These are phyloP conservation scores for Crithidia sp. DNA, from an alignment of 208 protist genomes.

Conservation along the genomic window DNA sequence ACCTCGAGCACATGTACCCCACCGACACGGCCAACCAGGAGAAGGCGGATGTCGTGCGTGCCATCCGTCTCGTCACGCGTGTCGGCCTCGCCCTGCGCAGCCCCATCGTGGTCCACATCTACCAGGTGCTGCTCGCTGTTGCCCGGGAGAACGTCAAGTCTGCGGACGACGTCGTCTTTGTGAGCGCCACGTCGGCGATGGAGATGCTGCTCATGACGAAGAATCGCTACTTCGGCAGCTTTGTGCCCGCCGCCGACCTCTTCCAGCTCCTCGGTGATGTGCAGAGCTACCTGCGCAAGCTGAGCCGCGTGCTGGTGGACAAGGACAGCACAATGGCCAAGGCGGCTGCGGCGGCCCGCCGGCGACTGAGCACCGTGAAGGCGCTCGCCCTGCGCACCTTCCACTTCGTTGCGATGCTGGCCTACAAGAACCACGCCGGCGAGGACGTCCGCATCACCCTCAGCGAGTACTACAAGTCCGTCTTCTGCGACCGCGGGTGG, in stretches of 20 bases:
- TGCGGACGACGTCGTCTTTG: constrained; percentile 82
- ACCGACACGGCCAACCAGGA: constrained; percentile 75
- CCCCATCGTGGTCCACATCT: constrained; percentile 77
- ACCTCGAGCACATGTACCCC: constrained; percentile 84
- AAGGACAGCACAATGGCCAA: constrained; percentile 52
- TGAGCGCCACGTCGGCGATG: constrained; percentile 58
- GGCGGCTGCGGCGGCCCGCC: constrained; percentile 52
- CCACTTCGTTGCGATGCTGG: constrained; percentile 84
- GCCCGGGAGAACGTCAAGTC: constrained; percentile 83
- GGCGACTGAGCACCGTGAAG: constrained; percentile 73
- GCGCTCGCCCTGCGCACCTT: constrained; percentile 70
- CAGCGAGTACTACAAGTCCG: constrained; percentile 88
- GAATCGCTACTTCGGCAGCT: constrained; percentile 87
- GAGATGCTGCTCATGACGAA: constrained; percentile 80
- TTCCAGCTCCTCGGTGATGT: constrained; percentile 89
- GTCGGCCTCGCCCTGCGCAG: constrained; percentile 71
- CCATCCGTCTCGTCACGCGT: constrained; percentile 69
- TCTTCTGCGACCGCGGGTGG: constrained; percentile 91
- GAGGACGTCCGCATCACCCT: constrained; percentile 85
- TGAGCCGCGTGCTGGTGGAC: constrained; percentile 51
- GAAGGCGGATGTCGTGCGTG: constrained; percentile 81
- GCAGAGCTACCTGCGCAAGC: constrained; percentile 88
- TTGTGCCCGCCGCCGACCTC: constrained; percentile 64
- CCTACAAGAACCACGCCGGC: constrained; percentile 87
- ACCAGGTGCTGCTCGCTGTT: constrained; percentile 87